Base-by-base conservation (phyloP, 169 alveolate genomes). In the Nephromyces sp. region DNA sequence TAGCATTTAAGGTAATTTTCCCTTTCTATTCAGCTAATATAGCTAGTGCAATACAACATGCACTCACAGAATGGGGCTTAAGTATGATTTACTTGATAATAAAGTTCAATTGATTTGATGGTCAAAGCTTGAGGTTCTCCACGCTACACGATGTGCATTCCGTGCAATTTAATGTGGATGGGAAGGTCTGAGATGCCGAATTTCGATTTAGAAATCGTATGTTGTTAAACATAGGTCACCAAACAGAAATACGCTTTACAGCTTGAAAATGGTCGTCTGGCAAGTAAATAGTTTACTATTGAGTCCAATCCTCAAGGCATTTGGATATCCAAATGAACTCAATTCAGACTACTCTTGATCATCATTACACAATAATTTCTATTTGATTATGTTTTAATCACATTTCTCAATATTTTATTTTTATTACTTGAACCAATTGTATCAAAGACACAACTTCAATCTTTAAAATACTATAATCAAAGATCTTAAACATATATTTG, bases 51-150 rank as follows among this genome's bases (percentile, higher is more conserved):
- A n/a, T n/a, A n/a, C n/a, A n/a, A n/a, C 57, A 43, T 43, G n/a
- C 57, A 43, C 57, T 43, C 57, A 43, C 57, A 43, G n/a, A 43
- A 43, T 43, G 57, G 57, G 57, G 57, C 57, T 43, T 43, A 43
- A 15, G 57, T 43, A n/a, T 43, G n/a, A n/a, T 43, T 15, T 43
- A 15, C 57, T 43, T n/a, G 25, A 15, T 43, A 15, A 43, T 15
- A 15, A 15, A 43, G n/a, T 15, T 43, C 57, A 43, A 43, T 15
- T 43, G 15, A 15, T 43, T 43, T 15, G 57, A 15, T 15, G 15
- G 57, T 15, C 57, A 43, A n/a, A 43, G 57, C 57, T 43, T 43
- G 57, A n/a, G 57, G 57, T 43, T 43, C 57, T 43, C 57, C 57
- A n/a, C 57, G n/a, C n/a, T n/a, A n/a, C 15, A 15, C 15, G 15